A percentile compares a stretch with the other conserved stretches of the same genome.
Conservation (phyloP, 2,329 filamentous ascomycete species). For the Chaetomiaceae sp. region DNA sequence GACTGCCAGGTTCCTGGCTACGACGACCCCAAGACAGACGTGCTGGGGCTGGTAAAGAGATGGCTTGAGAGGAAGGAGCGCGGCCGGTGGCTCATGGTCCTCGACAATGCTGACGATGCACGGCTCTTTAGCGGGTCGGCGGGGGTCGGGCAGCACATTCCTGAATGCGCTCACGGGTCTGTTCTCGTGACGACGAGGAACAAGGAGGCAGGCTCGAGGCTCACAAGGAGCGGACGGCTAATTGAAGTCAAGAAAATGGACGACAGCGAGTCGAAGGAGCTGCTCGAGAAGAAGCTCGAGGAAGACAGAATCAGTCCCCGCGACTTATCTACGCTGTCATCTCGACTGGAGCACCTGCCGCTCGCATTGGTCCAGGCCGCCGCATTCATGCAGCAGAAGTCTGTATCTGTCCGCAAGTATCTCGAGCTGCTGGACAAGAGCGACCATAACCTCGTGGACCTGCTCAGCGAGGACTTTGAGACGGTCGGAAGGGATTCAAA, state of each 20-base stretch:
- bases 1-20: slow-evolving; percentile 25
- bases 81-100: slow-evolving; percentile 19
- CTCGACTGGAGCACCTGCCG: slow-evolving; percentile 31
- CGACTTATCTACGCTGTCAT: slow-evolving; percentile 23
- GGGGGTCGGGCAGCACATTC: neutral
- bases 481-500: slow-evolving; percentile 30
- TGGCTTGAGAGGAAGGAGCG: slow-evolving; percentile 28
- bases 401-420: slow-evolving; percentile 26
- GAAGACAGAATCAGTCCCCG: neutral
- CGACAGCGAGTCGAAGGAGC: slow-evolving; percentile 7
- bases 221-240: neutral
- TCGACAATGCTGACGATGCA: slow-evolving; percentile 20
- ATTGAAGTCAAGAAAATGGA: slow-evolving; percentile 3
- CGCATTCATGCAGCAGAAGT: slow-evolving; percentile 31
- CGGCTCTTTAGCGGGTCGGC: neutral
- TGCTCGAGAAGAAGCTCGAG: slow-evolving; percentile 24
- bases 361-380: slow-evolving; percentile 35
- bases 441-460: slow-evolving; percentile 20
- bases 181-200: slow-evolving; percentile 1
- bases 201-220: neutral
- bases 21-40: slow-evolving; percentile 24
- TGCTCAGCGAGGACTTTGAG: slow-evolving; percentile 16
- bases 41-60: slow-evolving; percentile 25
- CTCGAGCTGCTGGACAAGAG: slow-evolving; percentile 28
- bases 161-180: neutral